Conservation (phyloP, 352 stramenopile genomes). For the Phytophthora europaea region DNA sequence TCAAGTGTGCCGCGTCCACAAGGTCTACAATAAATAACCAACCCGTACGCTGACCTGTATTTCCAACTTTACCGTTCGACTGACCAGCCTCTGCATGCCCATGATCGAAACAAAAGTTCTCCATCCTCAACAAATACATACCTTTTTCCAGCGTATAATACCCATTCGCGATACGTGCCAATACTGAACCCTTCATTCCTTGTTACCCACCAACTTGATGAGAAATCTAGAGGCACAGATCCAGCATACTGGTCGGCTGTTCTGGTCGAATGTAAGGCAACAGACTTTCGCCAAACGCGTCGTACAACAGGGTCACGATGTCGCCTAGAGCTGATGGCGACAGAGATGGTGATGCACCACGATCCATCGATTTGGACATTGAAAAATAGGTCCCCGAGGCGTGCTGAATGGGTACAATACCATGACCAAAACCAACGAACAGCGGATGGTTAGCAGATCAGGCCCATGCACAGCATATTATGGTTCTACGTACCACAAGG, state of each 20-base stretch:
- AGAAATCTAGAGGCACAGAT: slow-evolving; percentile 53
- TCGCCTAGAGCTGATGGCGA: slow-evolving; percentile 51
- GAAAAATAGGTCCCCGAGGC: slow-evolving; percentile 84
- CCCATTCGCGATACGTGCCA: slow-evolving; percentile 21
- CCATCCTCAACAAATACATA: not conserved
- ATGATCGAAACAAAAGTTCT: not conserved
- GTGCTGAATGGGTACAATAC: slow-evolving; percentile 54
- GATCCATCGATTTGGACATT: slow-evolving; percentile 59
- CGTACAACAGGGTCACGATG: slow-evolving; percentile 74
- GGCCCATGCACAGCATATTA: not conserved
- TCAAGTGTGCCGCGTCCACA: slow-evolving; percentile 51
- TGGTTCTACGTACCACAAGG: slow-evolving; percentile 68
- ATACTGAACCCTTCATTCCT: slow-evolving; percentile 24
- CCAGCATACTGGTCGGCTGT: slow-evolving; percentile 50
- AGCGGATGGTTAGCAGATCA: not conserved
- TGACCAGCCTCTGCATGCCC: not conserved
- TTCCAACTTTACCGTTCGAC: slow-evolving; percentile 1
- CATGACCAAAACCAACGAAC: not conserved
- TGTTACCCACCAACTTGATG: not conserved
- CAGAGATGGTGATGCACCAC: slow-evolving; percentile 34
- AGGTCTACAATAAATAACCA: slow-evolving; percentile 34
- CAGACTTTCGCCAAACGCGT: slow-evolving; percentile 83
- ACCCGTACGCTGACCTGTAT: not conserved
- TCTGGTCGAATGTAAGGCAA: slow-evolving; percentile 80
- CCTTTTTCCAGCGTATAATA: not conserved